Base-by-base conservation (phyloP, 305 asterid species). In the Rubia tinctorum region DNA sequence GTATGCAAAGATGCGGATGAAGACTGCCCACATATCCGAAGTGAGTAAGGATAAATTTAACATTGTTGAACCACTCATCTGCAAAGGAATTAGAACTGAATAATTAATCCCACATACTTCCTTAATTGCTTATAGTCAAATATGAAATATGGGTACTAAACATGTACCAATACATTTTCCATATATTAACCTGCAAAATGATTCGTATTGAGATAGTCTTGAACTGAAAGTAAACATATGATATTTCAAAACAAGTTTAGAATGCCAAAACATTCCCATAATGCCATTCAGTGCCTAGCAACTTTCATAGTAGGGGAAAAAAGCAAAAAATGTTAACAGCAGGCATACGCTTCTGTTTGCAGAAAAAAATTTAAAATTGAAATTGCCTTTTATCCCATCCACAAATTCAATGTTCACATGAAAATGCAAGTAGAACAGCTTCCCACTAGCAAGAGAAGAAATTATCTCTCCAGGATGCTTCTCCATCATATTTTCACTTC, bases 1-100 rank as follows among this genome's bases (percentile, higher is more conserved):
- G 83, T 94, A 94, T 49, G 97, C 97, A 53, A 94, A 94, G 77
- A 90, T 87, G 58, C 99, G 96, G 82, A 94, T 94, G 64, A 90
- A 49, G 77, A 94, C 97, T 22, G 99, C 97, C 99, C 99, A 94
- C 99, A 94, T 91, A 79, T 94, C 99, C 37, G 99, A 94, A 75
- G 99, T 91, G 70, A 94, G 96, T 78, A 94, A 82, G 27, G 99
- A 92, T 73, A 94, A 83, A 74, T 94, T 94, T 22, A 94, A 84
- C 99, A 94, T 91, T 44, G 99, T 85, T 42, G 99, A 76, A 67
- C 99, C 99, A 83, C 90, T 91, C 42, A 89, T 84, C 99, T 94
- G 97, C 92, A 83, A 4, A 37, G 44, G 15, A 71, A 66, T 70
- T 45, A 71, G 71, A 71, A 22, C 11, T 8, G 42, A 39, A 23